These are phyloP conservation scores for Schwanniomyces pseudopolymorphus DNA, from an alignment of 805 yeast genomes.

Conservation along the genomic window DNA sequence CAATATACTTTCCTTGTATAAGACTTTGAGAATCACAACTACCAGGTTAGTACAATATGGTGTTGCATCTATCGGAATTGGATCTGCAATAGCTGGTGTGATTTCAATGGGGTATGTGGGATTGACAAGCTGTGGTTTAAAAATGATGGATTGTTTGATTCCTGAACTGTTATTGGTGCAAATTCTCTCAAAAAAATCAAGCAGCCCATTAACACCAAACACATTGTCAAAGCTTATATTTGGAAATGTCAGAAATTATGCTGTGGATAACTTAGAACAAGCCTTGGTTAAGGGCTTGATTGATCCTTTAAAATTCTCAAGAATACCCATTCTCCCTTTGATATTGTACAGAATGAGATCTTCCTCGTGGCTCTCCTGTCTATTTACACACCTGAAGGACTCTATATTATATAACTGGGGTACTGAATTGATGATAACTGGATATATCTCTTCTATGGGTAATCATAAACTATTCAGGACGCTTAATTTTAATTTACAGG, in stretches of 20 bases:
- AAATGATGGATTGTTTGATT: conserved; percentile 34
- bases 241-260: conserved; percentile 11
- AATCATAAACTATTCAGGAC: conserved; percentile 27
- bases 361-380: conserved; percentile 28
- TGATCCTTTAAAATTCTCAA: conserved; percentile 36
- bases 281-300: conserved; percentile 30
- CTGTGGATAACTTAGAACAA: conserved; percentile 27
- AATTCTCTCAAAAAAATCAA: conserved; percentile 16
- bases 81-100: conserved; percentile 41
- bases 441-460: conserved; percentile 39
- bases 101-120: conserved; percentile 40
- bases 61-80: conserved; percentile 31
- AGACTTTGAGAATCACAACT: conserved; percentile 15
- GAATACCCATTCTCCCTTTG: conserved; percentile 39
- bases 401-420: conserved; percentile 18
- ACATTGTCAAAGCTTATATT: conserved; percentile 10
- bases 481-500: conserved; percentile 12
- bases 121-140: conserved; percentile 36
- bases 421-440: conserved; percentile 34
- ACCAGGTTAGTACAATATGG: conserved; percentile 27
- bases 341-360: conserved; percentile 37
- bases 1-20: conserved; percentile 18
- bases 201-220: background rate
- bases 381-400: conserved; percentile 17
- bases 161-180: conserved; percentile 33